These are phyloP conservation scores for Peniophora sp. DNA, from an alignment of 1,284 basidiomycete species.

Conservation along the genomic window DNA sequence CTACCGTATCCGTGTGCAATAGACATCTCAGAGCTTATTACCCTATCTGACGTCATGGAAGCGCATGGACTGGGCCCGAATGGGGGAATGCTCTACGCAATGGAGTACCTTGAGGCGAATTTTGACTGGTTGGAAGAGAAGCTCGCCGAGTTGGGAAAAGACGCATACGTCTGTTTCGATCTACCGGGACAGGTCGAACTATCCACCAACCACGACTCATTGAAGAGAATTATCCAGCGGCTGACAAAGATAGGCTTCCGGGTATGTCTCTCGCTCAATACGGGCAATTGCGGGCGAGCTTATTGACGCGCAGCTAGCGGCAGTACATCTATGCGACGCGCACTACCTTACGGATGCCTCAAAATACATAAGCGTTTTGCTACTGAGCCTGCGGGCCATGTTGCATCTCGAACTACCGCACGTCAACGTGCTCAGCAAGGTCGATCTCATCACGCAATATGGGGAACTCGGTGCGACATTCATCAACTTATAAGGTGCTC, in stretches of 20 bases:
- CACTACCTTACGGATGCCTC: slow-evolving; percentile 95
- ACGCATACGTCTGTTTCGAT: slow-evolving; percentile 90
- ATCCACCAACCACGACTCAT: slow-evolving; percentile 89
- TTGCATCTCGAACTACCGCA: slow-evolving; percentile 97
- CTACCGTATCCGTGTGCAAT: slow-evolving; percentile 90
- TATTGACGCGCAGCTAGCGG: slow-evolving; percentile 62
- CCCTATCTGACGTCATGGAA: slow-evolving; percentile 83
- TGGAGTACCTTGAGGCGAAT: slow-evolving; percentile 96
- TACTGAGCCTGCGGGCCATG: slow-evolving; percentile 93
- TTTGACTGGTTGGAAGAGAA: slow-evolving; percentile 88
- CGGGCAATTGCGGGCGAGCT: slow-evolving; percentile 5
- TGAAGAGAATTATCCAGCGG: slow-evolving; percentile 73
- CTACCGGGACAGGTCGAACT: slow-evolving; percentile 97
- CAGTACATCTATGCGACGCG: slow-evolving; percentile 93
- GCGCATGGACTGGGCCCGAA: slow-evolving; percentile 89
- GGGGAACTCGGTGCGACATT: slow-evolving; percentile 72
- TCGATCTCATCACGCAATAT: slow-evolving; percentile 84
- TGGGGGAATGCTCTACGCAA: slow-evolving; percentile 94
- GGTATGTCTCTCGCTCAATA: slow-evolving; percentile 41
- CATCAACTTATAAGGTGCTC: not conserved
- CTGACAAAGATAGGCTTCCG: slow-evolving; percentile 77
- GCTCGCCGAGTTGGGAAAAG: slow-evolving; percentile 59
- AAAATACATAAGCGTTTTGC: slow-evolving; percentile 90
- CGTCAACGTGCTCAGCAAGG: slow-evolving; percentile 94
- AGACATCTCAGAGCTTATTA: slow-evolving; percentile 83